Conservation (phyloP, 2,329 filamentous ascomycete species). For the Beauveria varroae region DNA sequence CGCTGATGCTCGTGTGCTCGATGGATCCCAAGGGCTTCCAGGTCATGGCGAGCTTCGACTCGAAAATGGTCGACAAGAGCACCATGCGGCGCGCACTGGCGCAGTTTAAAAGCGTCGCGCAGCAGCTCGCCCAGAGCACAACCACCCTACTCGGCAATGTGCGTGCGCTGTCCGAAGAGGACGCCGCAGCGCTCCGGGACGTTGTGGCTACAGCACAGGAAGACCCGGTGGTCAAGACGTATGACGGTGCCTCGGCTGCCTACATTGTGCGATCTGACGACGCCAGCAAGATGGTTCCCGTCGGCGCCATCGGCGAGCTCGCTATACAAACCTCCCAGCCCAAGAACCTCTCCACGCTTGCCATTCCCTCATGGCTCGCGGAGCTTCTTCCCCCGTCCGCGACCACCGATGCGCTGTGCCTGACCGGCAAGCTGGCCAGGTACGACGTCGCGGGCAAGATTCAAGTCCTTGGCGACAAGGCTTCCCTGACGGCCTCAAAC, state of each 20-base stretch:
- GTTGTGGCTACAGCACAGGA: conserved; percentile 16
- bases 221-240: conserved; percentile 17
- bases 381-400: conserved; percentile 9
- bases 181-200: conserved; percentile 24
- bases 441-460: conserved; percentile 26
- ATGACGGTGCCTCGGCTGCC: conserved; percentile 20
- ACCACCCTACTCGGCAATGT: conserved; percentile 27
- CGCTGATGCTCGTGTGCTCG: conserved; percentile 59
- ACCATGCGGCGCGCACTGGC: conserved; percentile 46
- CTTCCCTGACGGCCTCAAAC: conserved; percentile 7
- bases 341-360: conserved; percentile 19
- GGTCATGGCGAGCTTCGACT: conserved; percentile 59
- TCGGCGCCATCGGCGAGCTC: conserved; percentile 37
- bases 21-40: conserved; percentile 47
- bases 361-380: conserved; percentile 23
- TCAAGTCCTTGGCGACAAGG: conserved; percentile 19
- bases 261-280: conserved; percentile 35
- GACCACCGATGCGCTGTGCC: conserved; percentile 24
- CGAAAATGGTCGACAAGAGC: conserved; percentile 43
- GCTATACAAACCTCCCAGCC: conserved; percentile 27
- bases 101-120: conserved; percentile 44
- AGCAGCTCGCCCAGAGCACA: conserved; percentile 37
- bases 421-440: conserved; percentile 33
- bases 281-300: conserved; percentile 27
- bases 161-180: conserved; percentile 25